Evolutionary conservation across 257 asterid species (phyloP), one percentile per base, ranked within the genome.

Genomic region (Euphrasia confusa): DNA sequence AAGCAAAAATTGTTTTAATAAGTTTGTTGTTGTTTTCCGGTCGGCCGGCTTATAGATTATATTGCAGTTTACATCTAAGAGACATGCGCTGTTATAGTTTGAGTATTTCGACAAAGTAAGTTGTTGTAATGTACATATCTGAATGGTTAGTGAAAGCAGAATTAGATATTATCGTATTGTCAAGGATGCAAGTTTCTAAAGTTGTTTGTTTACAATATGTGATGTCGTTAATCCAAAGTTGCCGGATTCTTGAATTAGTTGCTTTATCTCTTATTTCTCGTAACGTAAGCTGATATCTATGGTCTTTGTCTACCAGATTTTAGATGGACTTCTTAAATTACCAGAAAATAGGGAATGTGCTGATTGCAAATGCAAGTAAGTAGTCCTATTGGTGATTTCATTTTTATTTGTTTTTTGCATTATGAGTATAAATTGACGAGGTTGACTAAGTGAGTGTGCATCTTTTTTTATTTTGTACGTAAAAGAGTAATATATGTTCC

Each of bases 311-410:
- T 66, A 72, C 72, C 94, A 92, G 99, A 71, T 89, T 69, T 71
- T 92, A 79, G 99, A 92, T 78, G 99, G 95, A 56, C 94, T 92
- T 73, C 99, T 92, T 76, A 89, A 83, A 79, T 77, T 92, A 83
- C 99, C 99, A 1, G 99, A 89, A 79, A 92, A 92, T 80, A 84
- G 97, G 84, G 97, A 92, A 71, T 92, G 99, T 68, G 99, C 99
- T 47, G 99, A 92, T 81, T 92, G 99, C 81, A 92, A 86, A 80
- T 64, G 92, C 88, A 92, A 92, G 99, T 92, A 87, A 49, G 91
- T 83, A 49, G 91, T 83, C 54, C 12, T 5, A 68, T 37, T 53
- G 47, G 58, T 60, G 27, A 63, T 67, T 39, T 45, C 2, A 28
- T 8, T 62, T 62, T 18, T 47, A 47, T 54, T 64, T 21, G 47